These are phyloP conservation scores for Lepidium aucheri DNA, from an alignment of 345 rosid genomes.

Conservation along the genomic window DNA sequence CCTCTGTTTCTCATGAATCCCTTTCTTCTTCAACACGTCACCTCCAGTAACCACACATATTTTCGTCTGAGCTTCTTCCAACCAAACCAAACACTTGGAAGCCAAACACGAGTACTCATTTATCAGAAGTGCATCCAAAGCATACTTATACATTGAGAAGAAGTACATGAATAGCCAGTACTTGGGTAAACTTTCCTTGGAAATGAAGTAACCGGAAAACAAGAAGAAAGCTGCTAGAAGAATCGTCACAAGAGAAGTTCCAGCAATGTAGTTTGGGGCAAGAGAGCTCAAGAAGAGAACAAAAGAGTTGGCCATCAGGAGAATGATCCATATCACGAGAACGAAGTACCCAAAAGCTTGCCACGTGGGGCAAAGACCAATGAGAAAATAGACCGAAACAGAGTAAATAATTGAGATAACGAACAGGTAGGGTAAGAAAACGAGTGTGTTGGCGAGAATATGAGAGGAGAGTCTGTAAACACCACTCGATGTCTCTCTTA, in stretches of 20 bases:
- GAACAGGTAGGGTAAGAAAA: slow-evolving; percentile 76
- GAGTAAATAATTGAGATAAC: slow-evolving; percentile 62
- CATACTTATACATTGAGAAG: slow-evolving; percentile 89
- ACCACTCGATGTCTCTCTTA: slow-evolving; percentile 77
- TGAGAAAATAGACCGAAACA: slow-evolving; percentile 62
- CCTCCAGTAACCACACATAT: slow-evolving; percentile 62
- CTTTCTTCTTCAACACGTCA: slow-evolving; percentile 61
- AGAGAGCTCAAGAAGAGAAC: slow-evolving; percentile 82
- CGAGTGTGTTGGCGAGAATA: slow-evolving; percentile 72
- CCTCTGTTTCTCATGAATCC: slow-evolving; percentile 50
- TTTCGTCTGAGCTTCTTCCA: slow-evolving; percentile 48
- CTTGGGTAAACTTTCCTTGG: slow-evolving; percentile 67
- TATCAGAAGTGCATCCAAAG: slow-evolving; percentile 73
- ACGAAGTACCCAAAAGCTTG: slow-evolving; percentile 71
- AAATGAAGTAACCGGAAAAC: slow-evolving; percentile 90
- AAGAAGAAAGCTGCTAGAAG: slow-evolving; percentile 73
- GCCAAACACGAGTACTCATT: slow-evolving; percentile 85
- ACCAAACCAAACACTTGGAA: slow-evolving; percentile 62
- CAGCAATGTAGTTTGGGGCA: slow-evolving; percentile 87
- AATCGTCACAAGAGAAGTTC: slow-evolving; percentile 67
- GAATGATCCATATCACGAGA: slow-evolving; percentile 65
- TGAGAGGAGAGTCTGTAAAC: slow-evolving; percentile 80
- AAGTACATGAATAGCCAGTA: slow-evolving; percentile 95
- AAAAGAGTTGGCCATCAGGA: slow-evolving; percentile 88
- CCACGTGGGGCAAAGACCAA: slow-evolving; percentile 77